Evolutionary conservation across 306 rosid genomes (phyloP).

Genomic region (Spatholobus suberectus): DNA sequence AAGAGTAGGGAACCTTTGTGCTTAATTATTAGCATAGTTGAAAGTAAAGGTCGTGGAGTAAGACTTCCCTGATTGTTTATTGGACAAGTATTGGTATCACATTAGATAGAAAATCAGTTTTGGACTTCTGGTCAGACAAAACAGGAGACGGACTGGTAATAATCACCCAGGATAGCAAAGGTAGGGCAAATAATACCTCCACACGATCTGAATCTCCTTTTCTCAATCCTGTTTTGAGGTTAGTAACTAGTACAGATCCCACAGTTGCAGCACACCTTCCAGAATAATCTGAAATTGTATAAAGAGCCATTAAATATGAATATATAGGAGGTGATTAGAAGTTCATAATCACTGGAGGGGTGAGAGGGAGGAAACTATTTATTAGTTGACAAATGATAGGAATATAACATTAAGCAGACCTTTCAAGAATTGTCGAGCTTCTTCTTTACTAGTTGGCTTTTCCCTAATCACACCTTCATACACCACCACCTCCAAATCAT

Average conservation of each 20-base stretch:
- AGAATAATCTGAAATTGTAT: constrained; percentile 74
- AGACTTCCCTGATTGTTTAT: background rate
- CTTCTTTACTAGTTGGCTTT: constrained; percentile 91
- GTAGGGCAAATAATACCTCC: constrained; percentile 59
- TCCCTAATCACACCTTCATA: constrained; percentile 89
- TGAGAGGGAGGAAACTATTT: background rate
- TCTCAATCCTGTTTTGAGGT: constrained; percentile 86
- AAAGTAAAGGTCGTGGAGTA: background rate
- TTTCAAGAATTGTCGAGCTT: constrained; percentile 88
- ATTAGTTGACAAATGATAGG: constrained; percentile 15
- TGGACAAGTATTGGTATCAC: constrained; percentile 23
- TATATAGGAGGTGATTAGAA: constrained; percentile 4
- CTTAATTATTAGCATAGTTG: background rate
- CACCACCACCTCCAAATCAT: constrained; percentile 98
- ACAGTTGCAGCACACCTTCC: constrained; percentile 87
- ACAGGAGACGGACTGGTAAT: constrained; percentile 7
- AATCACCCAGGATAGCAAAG: background rate
- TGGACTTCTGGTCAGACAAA: constrained; percentile 3
- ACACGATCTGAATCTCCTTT: constrained; percentile 92
- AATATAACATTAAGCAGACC: constrained; percentile 52
- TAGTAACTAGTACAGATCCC: constrained; percentile 87
- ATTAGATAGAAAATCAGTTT: background rate
- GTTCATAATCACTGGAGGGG: background rate
- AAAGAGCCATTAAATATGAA: background rate
- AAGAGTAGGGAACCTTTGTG: background rate